Evolutionary conservation across 208 protist genomes (phyloP).

Genomic region (Leishmania tropica): DNA sequence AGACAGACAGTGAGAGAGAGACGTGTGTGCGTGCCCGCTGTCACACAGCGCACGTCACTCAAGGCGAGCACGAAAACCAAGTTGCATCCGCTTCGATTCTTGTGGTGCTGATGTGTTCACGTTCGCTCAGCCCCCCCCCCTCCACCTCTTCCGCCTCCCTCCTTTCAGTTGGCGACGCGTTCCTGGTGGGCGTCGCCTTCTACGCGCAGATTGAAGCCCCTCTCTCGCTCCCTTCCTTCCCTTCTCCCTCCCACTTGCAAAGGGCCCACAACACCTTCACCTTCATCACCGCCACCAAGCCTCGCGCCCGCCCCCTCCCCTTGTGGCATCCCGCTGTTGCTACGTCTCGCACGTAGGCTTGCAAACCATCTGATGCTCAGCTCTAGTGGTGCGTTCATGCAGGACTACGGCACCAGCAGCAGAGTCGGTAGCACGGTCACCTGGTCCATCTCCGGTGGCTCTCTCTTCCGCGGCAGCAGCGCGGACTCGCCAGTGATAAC

Average conservation of each 20-base stretch:
- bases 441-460: background rate
- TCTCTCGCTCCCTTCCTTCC: conserved; percentile 11
- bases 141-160: background rate
- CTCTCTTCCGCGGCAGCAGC: background rate
- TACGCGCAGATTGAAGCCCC: background rate
- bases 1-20: background rate
- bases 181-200: background rate
- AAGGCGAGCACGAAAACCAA: background rate
- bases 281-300: background rate
- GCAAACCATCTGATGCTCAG: background rate
- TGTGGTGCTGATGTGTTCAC: too few relatives aligned
- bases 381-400: background rate
- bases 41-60: too few relatives aligned
- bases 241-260: background rate
- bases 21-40: too few relatives aligned
- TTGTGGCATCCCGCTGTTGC: background rate
- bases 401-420: conserved; percentile 22
- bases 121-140: background rate
- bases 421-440: background rate
- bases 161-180: background rate
- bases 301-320: background rate
- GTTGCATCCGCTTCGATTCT: too few relatives aligned
- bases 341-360: background rate
- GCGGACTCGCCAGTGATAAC: background rate
- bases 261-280: background rate